Conservation (phyloP, 75 land plant species). For the Selaginella moellendorffii region DNA sequence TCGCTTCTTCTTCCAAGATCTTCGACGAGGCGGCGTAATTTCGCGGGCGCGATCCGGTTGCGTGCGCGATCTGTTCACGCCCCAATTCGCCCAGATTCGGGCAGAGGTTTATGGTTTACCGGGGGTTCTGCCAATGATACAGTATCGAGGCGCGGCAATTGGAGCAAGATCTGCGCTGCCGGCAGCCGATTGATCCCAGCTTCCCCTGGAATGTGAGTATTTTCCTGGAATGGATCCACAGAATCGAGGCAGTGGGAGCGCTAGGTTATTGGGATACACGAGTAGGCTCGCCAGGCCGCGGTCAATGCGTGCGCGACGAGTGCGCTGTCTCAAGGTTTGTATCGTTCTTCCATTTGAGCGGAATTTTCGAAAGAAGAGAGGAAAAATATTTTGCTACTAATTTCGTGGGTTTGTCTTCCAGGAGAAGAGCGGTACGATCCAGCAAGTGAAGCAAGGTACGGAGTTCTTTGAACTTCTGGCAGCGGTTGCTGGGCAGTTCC, state of each 20-base stretch:
- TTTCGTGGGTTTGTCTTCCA: too few species aligned
- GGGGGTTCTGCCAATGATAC: background rate
- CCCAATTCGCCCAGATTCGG: background rate
- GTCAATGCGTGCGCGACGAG: background rate
- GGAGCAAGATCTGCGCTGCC: background rate
- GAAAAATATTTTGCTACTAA: background rate
- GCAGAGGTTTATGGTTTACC: background rate
- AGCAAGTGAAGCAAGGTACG: background rate
- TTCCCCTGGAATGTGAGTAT: too few species aligned
- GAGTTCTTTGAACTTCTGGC: slow-evolving; percentile 75
- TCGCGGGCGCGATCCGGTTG: background rate
- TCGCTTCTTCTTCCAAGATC: background rate
- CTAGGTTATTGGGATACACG: background rate
- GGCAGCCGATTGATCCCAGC: background rate
- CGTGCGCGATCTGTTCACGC: too few species aligned
- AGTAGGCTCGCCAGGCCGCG: background rate
- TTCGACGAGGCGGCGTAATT: background rate
- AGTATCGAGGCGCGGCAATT: too few species aligned
- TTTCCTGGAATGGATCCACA: background rate
- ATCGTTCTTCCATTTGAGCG: background rate
- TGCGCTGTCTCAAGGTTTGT: background rate
- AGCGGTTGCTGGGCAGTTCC: slow-evolving; percentile 73
- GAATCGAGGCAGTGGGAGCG: background rate
- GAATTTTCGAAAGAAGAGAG: background rate
- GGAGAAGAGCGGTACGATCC: background rate